Conservation (phyloP, 140 eudicot genomes). For the Stevia rebaudiana region DNA sequence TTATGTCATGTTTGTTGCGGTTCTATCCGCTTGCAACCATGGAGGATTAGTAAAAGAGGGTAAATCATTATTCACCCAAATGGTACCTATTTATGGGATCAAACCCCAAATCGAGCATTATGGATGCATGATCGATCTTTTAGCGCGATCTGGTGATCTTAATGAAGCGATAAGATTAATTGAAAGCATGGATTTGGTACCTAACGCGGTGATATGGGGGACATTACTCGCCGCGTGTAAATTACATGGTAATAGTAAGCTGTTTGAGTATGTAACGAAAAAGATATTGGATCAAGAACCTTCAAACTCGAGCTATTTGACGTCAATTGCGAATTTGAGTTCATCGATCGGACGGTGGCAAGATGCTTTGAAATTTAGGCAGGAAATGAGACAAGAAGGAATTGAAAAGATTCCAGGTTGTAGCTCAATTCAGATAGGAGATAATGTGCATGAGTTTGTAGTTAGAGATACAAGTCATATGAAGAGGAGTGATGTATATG, state of each 20-base stretch:
- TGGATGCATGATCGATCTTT: slow-evolving; percentile 59
- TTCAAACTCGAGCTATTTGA: slow-evolving; percentile 39
- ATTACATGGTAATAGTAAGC: slow-evolving; percentile 36
- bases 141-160: slow-evolving; percentile 50
- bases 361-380: slow-evolving; percentile 45
- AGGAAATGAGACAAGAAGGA: slow-evolving; percentile 35
- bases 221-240: slow-evolving; percentile 47
- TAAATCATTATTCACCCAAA: slow-evolving; percentile 36
- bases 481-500: slow-evolving; percentile 44
- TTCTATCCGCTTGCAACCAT: slow-evolving; percentile 59
- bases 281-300: slow-evolving; percentile 43
- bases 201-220: slow-evolving; percentile 60
- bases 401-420: slow-evolving; percentile 55
- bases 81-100: slow-evolving; percentile 32
- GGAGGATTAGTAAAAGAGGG: slow-evolving; percentile 66
- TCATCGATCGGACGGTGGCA: slow-evolving; percentile 50
- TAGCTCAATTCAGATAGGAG: slow-evolving; percentile 56
- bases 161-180: slow-evolving; percentile 45
- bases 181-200: slow-evolving; percentile 45
- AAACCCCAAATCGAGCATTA: slow-evolving; percentile 58
- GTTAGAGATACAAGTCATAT: slow-evolving; percentile 53
- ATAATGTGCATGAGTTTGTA: slow-evolving; percentile 51
- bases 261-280: slow-evolving; percentile 37
- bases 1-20: slow-evolving; percentile 53
- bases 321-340: slow-evolving; percentile 41